Conservation (phyloP, 2,329 filamentous ascomycete genomes). For the Cercospora nicotianae region DNA sequence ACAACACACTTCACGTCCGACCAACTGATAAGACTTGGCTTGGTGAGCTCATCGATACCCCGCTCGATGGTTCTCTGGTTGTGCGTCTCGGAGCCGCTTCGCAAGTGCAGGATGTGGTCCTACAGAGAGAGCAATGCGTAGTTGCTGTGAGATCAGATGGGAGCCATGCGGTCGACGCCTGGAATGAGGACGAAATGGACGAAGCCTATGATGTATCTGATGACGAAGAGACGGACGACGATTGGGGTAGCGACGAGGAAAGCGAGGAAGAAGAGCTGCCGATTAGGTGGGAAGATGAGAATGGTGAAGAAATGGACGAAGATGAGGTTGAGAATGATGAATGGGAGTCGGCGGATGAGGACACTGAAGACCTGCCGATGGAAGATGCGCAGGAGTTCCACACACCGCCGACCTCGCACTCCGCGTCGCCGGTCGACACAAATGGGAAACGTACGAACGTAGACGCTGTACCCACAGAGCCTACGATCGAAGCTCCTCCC, state of each 20-base stretch:
- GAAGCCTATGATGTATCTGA: slow-evolving; percentile 36
- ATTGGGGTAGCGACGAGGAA: slow-evolving; percentile 34
- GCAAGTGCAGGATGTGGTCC: slow-evolving; percentile 51
- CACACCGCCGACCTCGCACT: slow-evolving; percentile 28
- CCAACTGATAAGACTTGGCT: slow-evolving; percentile 50
- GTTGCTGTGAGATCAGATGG: slow-evolving; percentile 48
- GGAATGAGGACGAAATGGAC: slow-evolving; percentile 44
- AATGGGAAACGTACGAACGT: too few species aligned
- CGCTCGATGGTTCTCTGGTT: slow-evolving; percentile 54
- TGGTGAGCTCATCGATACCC: slow-evolving; percentile 57
- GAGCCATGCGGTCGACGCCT: slow-evolving; percentile 29
- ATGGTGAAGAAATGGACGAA: slow-evolving; percentile 44
- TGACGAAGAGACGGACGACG: slow-evolving; percentile 33
- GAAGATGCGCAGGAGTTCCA: slow-evolving; percentile 25
- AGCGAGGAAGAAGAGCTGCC: slow-evolving; percentile 33
- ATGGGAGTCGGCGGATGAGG: slow-evolving; percentile 41
- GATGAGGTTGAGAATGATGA: slow-evolving; percentile 48
- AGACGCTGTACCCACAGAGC: background rate
- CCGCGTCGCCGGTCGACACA: slow-evolving; percentile 24
- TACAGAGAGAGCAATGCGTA: slow-evolving; percentile 51
- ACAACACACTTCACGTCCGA: slow-evolving; percentile 2
- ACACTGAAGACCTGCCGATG: slow-evolving; percentile 29
- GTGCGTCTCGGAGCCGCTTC: slow-evolving; percentile 55
- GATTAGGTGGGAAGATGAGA: slow-evolving; percentile 45
- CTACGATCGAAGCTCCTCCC: slow-evolving; percentile 18